Evolutionary conservation across 345 rosid species (phyloP), one percentile per base, ranked within the genome.

Genomic region (Turritis glabra): DNA sequence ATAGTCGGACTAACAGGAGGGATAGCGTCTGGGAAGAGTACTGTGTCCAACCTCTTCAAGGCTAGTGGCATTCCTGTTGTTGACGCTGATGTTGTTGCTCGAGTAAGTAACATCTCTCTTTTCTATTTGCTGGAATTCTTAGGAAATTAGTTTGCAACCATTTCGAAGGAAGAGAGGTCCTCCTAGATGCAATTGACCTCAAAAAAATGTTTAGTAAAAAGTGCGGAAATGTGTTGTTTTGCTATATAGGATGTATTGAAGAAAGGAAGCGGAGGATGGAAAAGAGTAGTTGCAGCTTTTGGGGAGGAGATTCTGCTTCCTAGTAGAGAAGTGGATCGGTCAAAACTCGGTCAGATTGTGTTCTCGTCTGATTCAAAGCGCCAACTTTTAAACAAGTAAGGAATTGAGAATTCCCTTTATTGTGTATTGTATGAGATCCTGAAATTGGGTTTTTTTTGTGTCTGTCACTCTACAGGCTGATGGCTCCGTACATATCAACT

Each of bases 21-120:
- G 69, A 94, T 94, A 52, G 86, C 93, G 1, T 91, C 96, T 0
- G 98, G 97, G 48, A 94, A 94, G 85, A 94, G 96, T 64, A 90
- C 95, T 0, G 93, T 88, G 43, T 89, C 96, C 38, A 86, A 88
- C 64, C 87, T 88, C 73, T 91, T 91, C 87, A 88, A 86, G 71
- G 82, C 88, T 70, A 83, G 57, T 72, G 87, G 82, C 25, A 79
- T 91, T 64, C 97, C 93, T 15, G 87, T 93, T 3, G 92, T 90
- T 32, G 98, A 93, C 43, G 93, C 92, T 40, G 97, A 93, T 67
- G 12, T 89, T 27, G 83, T 93, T 9, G 89, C 98, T 83, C 91
- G 95, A 30, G 98, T 88, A 82, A 75, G 97, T 87, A 84, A 47
- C 19, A 3, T 15, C 30, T 51, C 71, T 33, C 41, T 37, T 10